Base-by-base conservation (phyloP, 2,329 filamentous ascomycete genomes). In the Gaeumannomyces sp. region DNA sequence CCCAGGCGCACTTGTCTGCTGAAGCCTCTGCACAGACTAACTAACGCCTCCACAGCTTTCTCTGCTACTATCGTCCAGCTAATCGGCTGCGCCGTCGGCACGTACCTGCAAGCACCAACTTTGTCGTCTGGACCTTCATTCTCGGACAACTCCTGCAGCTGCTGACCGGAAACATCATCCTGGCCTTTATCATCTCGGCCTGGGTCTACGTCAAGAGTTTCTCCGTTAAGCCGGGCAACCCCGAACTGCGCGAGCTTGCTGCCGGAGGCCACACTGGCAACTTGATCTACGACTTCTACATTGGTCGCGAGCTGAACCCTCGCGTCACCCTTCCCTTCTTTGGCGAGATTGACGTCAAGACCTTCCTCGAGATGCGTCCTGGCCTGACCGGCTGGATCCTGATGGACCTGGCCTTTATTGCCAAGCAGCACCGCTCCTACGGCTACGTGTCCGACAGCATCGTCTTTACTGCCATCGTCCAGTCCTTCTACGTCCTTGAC, bases 261-360 rank as follows among this genome's bases (percentile, higher is more conserved):
- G 84, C 85, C 4, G 92, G 92, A 59, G 92, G 92, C 27, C 85
- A 89, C 72, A 88, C 85, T 1, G 92, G 92, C 63, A 96, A 93
- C 75, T 77, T 92, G 69, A 77, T 96, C 31, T 96, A 96, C 74
- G 93, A 96, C 76, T 96, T 92, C 86, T 96, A 92, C 78, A 96
- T 96, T 68, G 93, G 93, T 29, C 89, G 93, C 35, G 93, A 96
- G 75, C 85, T 96, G 66, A 97, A 96, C 76, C 92, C 93, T 4
- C 90, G 92, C 60, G 76, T 93, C 66, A 85, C 82, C 0, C 77
- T 95, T 28, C 92, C 92, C 2, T 76, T 93, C 64, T 82, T 95
- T 67, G 90, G 91, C 63, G 89, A 91, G 69, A 82, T 96, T 59
- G 93, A 97, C 72, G 88, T 96, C 76, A 96, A 96, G 77, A 82